Conservation (phyloP, 2,329 filamentous ascomycete genomes). For the Metarhizium robertsii region DNA sequence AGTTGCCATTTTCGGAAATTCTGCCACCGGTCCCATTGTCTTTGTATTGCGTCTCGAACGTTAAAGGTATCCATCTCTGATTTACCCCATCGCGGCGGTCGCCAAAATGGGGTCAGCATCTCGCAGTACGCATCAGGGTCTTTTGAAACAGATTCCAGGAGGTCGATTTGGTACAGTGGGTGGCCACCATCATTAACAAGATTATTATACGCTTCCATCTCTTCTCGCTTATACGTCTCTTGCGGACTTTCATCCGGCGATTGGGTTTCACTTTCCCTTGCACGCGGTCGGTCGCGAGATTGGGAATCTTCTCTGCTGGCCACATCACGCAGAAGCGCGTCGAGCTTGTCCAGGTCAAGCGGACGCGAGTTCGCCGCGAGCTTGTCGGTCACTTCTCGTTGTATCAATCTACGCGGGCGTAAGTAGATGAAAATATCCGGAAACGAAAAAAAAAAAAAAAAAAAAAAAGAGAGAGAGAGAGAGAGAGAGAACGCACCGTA, state of each 20-base stretch:
- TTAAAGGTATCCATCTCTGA: background rate
- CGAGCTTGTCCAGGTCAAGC: slow-evolving; percentile 12
- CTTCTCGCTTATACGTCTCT: slow-evolving; percentile 1
- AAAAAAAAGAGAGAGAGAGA: background rate
- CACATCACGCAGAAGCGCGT: slow-evolving; percentile 10
- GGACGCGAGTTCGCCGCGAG: slow-evolving; percentile 3
- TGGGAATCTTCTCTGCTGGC: background rate
- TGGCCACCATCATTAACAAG: slow-evolving; percentile 22
- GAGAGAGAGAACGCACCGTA: slow-evolving; percentile 5
- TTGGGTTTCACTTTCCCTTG: slow-evolving; percentile 1
- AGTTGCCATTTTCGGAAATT: slow-evolving; percentile 22
- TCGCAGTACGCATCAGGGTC: slow-evolving; percentile 15
- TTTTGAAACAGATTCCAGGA: slow-evolving; percentile 14
- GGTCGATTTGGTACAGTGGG: slow-evolving; percentile 18
- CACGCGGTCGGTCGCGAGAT: background rate
- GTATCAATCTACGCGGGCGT: slow-evolving; percentile 6
- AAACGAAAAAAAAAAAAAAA: background rate
- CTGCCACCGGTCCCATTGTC: slow-evolving; percentile 18
- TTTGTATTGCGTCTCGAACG: slow-evolving; percentile 12
- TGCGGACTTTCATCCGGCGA: background rate
- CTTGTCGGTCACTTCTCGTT: background rate
- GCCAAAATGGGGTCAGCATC: slow-evolving; percentile 18
- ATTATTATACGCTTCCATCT: slow-evolving; percentile 16
- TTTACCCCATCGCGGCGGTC: background rate
- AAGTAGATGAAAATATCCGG: no score